Conservation (phyloP, 2,329 filamentous ascomycete species). For the Huntiella decipiens region DNA sequence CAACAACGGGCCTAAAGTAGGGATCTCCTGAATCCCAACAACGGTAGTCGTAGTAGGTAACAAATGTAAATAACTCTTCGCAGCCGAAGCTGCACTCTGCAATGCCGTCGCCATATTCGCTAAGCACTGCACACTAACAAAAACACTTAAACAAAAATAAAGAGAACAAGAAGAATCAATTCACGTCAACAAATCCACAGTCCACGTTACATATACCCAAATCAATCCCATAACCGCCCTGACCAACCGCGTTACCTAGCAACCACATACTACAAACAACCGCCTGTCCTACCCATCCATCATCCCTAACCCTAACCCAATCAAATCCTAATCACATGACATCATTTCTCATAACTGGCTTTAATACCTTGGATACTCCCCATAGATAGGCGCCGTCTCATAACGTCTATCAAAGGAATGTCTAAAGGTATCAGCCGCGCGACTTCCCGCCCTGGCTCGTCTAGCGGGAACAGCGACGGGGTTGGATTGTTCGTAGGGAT, state of each 20-base stretch:
- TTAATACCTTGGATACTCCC: background rate
- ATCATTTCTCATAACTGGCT: background rate
- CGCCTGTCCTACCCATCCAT: too few relatives aligned
- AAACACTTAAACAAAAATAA: slow-evolving; percentile 8
- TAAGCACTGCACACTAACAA: slow-evolving; percentile 9
- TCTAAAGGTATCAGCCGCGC: slow-evolving; percentile 29
- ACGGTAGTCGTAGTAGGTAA: slow-evolving; percentile 10
- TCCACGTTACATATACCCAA: background rate
- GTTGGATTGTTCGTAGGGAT: slow-evolving; percentile 25
- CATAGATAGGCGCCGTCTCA: slow-evolving; percentile 8
- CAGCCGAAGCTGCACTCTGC: too few relatives aligned
- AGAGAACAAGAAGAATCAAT: background rate
- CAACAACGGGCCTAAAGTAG: slow-evolving; percentile 21
- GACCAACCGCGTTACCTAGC: background rate
- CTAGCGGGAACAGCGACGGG: too few relatives aligned
- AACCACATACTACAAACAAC: background rate
- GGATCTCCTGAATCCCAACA: background rate
- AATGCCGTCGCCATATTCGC: slow-evolving; percentile 3
- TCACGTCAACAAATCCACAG: background rate
- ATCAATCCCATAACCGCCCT: too few relatives aligned
- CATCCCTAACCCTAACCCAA: too few relatives aligned
- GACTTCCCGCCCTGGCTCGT: slow-evolving; percentile 23
- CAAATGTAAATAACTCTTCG: slow-evolving; percentile 11
- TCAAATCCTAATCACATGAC: background rate
- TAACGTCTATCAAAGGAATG: slow-evolving; percentile 13